Conservation (phyloP, 73 alveolate genomes). For the Tetrahymena malaccensis region DNA sequence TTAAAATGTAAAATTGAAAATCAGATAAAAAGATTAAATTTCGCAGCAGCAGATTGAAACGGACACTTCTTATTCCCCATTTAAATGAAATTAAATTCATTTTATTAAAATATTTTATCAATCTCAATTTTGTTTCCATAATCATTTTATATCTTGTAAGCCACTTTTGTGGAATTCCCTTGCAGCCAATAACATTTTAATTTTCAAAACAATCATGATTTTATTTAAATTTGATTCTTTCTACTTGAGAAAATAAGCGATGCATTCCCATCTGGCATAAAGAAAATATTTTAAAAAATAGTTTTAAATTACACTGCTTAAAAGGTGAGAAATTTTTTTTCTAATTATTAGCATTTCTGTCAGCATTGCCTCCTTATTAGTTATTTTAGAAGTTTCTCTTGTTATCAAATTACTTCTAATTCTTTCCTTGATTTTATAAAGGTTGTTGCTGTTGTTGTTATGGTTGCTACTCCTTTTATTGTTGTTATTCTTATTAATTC, state of each 20-base stretch:
- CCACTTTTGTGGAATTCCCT: too few relatives aligned
- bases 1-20: neutral
- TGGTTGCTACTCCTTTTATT: neutral
- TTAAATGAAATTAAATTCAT: too few relatives aligned
- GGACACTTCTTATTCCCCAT: too few relatives aligned
- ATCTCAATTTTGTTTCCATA: too few relatives aligned
- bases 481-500: neutral
- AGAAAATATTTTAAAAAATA: neutral
- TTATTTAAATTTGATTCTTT: neutral
- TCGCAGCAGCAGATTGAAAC: too few relatives aligned
- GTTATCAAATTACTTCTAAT: neutral
- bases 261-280: neutral
- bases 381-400: neutral
- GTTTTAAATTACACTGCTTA: neutral
- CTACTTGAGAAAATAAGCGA: neutral
- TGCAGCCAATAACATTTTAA: neutral
- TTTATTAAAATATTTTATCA: too few relatives aligned
- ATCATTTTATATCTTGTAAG: too few relatives aligned
- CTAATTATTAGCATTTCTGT: neutral
- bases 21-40: neutral
- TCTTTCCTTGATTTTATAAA: neutral
- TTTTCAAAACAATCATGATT: neutral
- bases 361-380: neutral
- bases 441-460: neutral
- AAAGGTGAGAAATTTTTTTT: neutral